Percentiles rank a stretch among this genome's conserved stretches.
These are phyloP conservation scores for Pleurotus salmoneostramineus DNA, from an alignment of 768 basidiomycete species.

Conservation along the genomic window DNA sequence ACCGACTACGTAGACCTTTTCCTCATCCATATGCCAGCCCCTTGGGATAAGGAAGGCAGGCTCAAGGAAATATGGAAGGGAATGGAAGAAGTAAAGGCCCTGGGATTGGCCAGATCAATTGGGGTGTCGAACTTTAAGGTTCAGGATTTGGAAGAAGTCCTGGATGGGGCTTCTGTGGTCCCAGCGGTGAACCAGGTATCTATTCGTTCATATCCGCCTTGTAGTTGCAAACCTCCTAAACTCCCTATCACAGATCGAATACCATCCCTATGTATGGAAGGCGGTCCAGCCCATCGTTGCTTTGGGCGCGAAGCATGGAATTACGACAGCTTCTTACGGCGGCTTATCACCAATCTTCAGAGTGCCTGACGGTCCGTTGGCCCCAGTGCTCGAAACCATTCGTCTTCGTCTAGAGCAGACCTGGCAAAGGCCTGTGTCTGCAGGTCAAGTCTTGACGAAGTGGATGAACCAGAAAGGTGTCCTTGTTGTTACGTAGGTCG, in stretches of 20 bases:
- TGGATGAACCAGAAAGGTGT: conserved; percentile 64
- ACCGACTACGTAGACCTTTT: conserved; percentile 60
- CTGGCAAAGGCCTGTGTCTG: conserved; percentile 37
- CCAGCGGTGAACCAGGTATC: conserved; percentile 71
- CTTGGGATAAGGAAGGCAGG: conserved; percentile 30
- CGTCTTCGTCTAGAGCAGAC: conserved; percentile 44
- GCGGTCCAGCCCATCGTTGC: conserved; percentile 52
- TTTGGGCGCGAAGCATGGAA: conserved; percentile 50
- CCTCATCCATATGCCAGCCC: conserved; percentile 50
- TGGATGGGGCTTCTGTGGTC: conserved; percentile 44
- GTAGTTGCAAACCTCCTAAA: not conserved
- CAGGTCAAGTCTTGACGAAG: conserved; percentile 63
- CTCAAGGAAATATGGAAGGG: conserved; percentile 54
- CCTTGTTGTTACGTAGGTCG: conserved; percentile 60
- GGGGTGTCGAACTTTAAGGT: conserved; percentile 70
- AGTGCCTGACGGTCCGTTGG: conserved; percentile 53
- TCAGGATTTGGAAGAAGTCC: conserved; percentile 46
- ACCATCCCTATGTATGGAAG: conserved; percentile 72
- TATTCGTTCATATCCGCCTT: not conserved
- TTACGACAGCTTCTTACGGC: conserved; percentile 65
- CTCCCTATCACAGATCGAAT: conserved; percentile 41
- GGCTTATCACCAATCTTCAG: conserved; percentile 44
- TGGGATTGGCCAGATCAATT: conserved; percentile 49
- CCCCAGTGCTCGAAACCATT: conserved; percentile 47
- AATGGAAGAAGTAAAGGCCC: conserved; percentile 53